Percentiles rank a stretch among this genome's conserved stretches.
These are phyloP conservation scores for Kodamaea nitidulidarum DNA, from an alignment of 805 yeast species.

Conservation along the genomic window DNA sequence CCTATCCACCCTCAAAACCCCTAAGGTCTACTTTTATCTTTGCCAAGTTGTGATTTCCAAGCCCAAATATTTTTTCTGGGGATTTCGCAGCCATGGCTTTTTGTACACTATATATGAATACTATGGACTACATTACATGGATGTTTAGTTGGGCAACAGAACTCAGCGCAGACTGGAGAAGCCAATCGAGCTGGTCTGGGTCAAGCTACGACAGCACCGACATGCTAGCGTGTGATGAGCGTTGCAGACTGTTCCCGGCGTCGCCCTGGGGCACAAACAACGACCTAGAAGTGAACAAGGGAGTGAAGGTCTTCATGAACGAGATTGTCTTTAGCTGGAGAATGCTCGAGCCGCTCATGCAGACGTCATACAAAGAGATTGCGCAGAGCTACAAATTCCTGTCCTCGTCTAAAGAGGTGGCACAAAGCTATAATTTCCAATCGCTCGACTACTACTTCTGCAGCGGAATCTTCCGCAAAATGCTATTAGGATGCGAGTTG, in stretches of 20 bases:
- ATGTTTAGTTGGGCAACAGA: not conserved
- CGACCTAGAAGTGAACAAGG: no score
- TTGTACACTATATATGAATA: constrained; percentile 1
- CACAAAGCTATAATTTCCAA: constrained; percentile 2
- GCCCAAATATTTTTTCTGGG: not conserved
- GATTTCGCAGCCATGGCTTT: constrained; percentile 7
- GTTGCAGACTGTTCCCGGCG: no score
- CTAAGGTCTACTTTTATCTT: no score
- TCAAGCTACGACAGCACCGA: not conserved
- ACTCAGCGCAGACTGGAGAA: not conserved
- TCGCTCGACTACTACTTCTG: constrained; percentile 6
- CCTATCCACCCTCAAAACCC: no score
- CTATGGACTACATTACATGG: not conserved
- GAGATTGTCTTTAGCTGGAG: constrained; percentile 8
- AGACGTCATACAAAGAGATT: not conserved
- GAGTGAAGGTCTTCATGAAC: not conserved
- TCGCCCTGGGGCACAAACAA: no score
- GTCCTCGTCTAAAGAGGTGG: not conserved
- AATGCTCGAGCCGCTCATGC: constrained; percentile 2
- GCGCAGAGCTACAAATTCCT: constrained; percentile 3
- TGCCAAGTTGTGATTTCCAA: not conserved
- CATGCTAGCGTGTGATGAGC: no score
- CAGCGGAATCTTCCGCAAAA: constrained; percentile 2
- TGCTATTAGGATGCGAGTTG: constrained; percentile 4
- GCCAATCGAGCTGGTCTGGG: not conserved